Evolutionary conservation across 768 basidiomycete species (phyloP).

Genomic region (Lanmaoa pseudosensibilis): DNA sequence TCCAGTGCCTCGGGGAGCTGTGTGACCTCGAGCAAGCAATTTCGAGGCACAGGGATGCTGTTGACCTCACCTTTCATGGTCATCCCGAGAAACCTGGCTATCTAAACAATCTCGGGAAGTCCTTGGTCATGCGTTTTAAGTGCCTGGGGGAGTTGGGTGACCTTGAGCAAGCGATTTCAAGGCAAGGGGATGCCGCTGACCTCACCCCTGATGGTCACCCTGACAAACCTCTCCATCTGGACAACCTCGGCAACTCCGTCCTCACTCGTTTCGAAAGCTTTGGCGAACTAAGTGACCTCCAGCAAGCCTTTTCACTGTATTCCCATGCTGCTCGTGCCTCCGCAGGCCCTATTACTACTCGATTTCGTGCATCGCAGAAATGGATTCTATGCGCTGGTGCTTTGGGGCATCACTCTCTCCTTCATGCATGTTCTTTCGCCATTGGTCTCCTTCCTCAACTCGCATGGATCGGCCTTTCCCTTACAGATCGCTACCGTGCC

Average conservation of each 20-base stretch:
- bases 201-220: background rate
- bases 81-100: background rate
- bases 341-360: background rate
- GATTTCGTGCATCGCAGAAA: no score
- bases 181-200: background rate
- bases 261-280: background rate
- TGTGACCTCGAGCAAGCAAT: conserved; percentile 2
- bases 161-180: background rate
- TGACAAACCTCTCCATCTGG: background rate
- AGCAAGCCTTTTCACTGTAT: background rate
- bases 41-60: background rate
- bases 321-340: background rate
- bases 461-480: conserved; percentile 1
- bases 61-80: background rate
- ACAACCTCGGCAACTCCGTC: conserved; percentile 7
- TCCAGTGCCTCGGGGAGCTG: background rate
- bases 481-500: background rate
- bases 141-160: background rate
- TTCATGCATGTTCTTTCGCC: no score
- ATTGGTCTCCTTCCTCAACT: background rate
- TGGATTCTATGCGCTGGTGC: no score
- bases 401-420: no score
- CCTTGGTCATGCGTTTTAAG: no score
- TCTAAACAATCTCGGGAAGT: no score
- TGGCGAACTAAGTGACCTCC: background rate